Percentiles rank a stretch among this genome's conserved stretches.
These are phyloP conservation scores for Rhododendron vialii DNA, from an alignment of 148 eudicot genomes.

Conservation along the genomic window DNA sequence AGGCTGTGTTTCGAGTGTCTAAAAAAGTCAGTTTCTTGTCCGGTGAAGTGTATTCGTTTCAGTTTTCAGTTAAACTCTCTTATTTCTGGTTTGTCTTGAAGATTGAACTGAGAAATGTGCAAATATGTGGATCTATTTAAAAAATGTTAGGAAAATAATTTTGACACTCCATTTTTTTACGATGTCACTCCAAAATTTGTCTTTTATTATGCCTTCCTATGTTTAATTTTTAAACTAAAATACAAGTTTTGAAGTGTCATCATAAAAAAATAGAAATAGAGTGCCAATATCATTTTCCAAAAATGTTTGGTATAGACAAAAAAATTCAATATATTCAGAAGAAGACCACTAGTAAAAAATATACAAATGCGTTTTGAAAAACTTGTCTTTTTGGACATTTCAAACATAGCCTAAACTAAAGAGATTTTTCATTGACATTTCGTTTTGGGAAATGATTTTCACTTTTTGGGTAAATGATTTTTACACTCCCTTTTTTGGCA, in stretches of 20 bases:
- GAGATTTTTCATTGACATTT: background rate
- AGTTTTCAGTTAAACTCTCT: background rate
- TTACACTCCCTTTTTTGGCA: too few species aligned
- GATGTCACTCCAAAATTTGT: too few species aligned
- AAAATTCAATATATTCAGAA: background rate
- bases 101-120: background rate
- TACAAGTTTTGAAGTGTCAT: too few species aligned
- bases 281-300: too few species aligned
- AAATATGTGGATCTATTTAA: background rate
- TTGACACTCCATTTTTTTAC: too few species aligned
- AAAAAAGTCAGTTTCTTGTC: background rate
- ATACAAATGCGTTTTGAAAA: background rate
- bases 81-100: background rate
- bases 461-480: too few species aligned
- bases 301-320: background rate
- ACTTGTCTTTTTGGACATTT: background rate
- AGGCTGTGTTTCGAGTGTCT: background rate
- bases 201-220: too few species aligned
- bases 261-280: too few species aligned
- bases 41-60: background rate
- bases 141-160: too few species aligned
- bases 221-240: too few species aligned
- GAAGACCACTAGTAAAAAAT: background rate
- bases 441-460: background rate
- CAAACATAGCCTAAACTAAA: background rate